Conservation (phyloP, 331 rosid genomes). For the Rosa hybrid region DNA sequence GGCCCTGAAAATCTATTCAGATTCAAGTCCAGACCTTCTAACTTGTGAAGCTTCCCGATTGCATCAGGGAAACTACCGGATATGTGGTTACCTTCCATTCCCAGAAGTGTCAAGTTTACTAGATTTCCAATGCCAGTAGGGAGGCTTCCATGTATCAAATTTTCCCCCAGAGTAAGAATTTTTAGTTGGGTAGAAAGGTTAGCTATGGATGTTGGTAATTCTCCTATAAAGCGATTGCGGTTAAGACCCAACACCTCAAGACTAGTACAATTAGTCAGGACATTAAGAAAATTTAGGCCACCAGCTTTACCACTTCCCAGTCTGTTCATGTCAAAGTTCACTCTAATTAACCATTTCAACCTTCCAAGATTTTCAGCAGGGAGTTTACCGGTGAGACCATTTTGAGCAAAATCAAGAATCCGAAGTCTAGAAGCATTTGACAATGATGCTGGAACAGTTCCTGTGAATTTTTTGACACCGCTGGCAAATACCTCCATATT, state of each 20-base stretch:
- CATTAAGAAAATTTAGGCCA: slow-evolving; percentile 32
- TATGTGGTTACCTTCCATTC: neutral
- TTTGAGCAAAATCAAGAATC: slow-evolving; percentile 34
- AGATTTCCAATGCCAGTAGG: slow-evolving; percentile 20
- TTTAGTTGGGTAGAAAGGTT: slow-evolving; percentile 38
- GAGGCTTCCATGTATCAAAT: slow-evolving; percentile 25
- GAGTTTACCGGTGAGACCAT: slow-evolving; percentile 36
- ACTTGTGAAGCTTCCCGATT: slow-evolving; percentile 8
- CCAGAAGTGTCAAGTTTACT: slow-evolving; percentile 11
- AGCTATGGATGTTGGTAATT: slow-evolving; percentile 35
- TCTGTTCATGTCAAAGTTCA: slow-evolving; percentile 36
- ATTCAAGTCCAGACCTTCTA: neutral
- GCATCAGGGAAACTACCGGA: neutral
- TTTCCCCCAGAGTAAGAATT: neutral
- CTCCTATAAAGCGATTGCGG: slow-evolving; percentile 35
- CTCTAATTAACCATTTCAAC: slow-evolving; percentile 6
- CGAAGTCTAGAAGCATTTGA: slow-evolving; percentile 39
- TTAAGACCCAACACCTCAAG: slow-evolving; percentile 29
- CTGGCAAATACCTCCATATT: slow-evolving; percentile 35
- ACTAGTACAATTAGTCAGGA: slow-evolving; percentile 44
- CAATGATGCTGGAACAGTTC: slow-evolving; percentile 42
- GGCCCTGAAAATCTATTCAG: slow-evolving; percentile 3
- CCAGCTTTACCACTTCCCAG: slow-evolving; percentile 39
- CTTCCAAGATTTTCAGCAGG: slow-evolving; percentile 26
- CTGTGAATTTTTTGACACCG: slow-evolving; percentile 39